phyloP scores from a whole-genome alignment of 2,329 filamentous ascomycete species.

The Ascosphaera aggregata region DNA sequence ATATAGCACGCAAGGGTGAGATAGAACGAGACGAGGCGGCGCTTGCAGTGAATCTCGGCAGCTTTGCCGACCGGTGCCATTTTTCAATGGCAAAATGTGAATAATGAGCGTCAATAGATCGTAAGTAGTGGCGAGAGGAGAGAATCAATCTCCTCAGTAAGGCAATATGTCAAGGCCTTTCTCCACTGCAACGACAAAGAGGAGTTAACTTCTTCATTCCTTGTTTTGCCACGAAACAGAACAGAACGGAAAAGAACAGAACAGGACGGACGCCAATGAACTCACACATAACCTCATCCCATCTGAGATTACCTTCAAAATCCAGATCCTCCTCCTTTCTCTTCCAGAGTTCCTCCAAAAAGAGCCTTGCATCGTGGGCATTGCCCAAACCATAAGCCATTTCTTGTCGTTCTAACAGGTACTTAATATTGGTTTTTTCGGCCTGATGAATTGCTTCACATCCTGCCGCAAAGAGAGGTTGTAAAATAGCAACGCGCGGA shows the following conservation, averaged over 20 bases:
- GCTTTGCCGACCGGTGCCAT: too few relatives aligned
- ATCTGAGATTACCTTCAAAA: slow-evolving; percentile 5
- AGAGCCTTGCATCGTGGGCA: slow-evolving; percentile 35
- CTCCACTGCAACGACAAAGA: slow-evolving; percentile 6
- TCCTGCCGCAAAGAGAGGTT: slow-evolving; percentile 39
- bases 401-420: slow-evolving; percentile 30
- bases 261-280: too few relatives aligned
- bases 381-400: slow-evolving; percentile 41
- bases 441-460: slow-evolving; percentile 30
- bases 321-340: slow-evolving; percentile 6
- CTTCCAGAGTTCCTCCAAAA: slow-evolving; percentile 37
- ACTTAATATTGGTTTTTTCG: slow-evolving; percentile 29
- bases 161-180: slow-evolving; percentile 6
- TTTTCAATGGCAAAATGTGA: too few relatives aligned
- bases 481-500: slow-evolving; percentile 39
- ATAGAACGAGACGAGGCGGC: too few relatives aligned
- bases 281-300: slow-evolving; percentile 8
- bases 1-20: too few relatives aligned
- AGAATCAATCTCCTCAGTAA: slow-evolving; percentile 3
- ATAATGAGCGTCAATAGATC: too few relatives aligned
- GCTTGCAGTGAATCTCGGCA: too few relatives aligned
- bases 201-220: too few relatives aligned
- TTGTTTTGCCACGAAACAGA: too few relatives aligned
- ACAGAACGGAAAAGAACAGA: too few relatives aligned
- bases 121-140: too few relatives aligned